Conservation (phyloP, 148 eudicot species). For the Camellia sinensis region DNA sequence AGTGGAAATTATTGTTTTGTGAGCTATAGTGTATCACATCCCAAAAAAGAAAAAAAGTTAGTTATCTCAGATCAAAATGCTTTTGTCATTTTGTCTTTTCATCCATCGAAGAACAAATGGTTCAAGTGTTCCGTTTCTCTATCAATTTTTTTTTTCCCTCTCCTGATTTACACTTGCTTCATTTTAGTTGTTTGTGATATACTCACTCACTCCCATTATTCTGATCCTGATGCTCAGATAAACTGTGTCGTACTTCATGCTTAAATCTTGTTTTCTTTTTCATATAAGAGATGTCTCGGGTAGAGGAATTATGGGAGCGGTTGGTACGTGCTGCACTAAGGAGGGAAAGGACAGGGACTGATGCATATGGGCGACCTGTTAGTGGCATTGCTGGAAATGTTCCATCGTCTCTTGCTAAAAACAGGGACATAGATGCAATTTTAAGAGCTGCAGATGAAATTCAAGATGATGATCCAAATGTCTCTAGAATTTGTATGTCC, state of each 20-base stretch:
- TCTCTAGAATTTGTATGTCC: conserved; percentile 79
- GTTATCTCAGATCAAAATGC: too few relatives aligned
- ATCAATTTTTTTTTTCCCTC: not conserved
- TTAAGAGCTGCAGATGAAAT: conserved; percentile 94
- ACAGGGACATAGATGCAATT: conserved; percentile 79
- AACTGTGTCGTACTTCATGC: not conserved
- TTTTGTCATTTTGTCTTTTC: not conserved
- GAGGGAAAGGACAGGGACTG: conserved; percentile 59
- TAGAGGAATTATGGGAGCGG: conserved; percentile 92
- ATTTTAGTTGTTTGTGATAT: not conserved
- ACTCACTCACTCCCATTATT: not conserved
- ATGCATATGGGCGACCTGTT: conserved; percentile 62
- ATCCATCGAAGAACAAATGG: not conserved
- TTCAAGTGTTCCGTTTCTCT: not conserved
- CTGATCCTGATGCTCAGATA: not conserved
- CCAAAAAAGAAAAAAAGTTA: too few relatives aligned
- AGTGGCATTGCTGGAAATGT: conserved; percentile 90
- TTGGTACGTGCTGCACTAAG: conserved; percentile 85
- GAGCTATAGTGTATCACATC: not conserved
- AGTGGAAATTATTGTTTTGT: not conserved
- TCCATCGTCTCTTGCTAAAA: conserved; percentile 82
- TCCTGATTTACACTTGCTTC: not conserved
- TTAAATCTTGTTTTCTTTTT: not conserved
- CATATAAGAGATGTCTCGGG: conserved; percentile 73
- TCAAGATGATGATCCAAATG: conserved; percentile 86